Evolutionary conservation across 305 asterid genomes (phyloP), one percentile per base, ranked within the genome.

Genomic region (Andrographis paniculata): DNA sequence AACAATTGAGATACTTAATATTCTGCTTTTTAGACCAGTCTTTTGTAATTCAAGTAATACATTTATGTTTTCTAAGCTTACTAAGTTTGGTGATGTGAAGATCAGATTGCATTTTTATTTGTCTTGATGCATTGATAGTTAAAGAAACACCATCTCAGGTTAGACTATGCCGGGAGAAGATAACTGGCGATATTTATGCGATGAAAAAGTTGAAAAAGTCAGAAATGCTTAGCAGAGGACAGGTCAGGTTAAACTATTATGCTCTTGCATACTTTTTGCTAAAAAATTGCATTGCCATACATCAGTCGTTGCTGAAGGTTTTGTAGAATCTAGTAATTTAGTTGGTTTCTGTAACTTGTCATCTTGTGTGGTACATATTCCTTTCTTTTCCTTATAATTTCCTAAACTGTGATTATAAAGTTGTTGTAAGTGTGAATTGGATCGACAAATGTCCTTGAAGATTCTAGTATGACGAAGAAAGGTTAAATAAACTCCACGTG

Each of bases 221-320:
- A 7, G 97, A 88, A 61, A 88, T 88, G 95, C 82, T 84, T 57
- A 72, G 76, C 58, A 67, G 95, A 56, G 97, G 97, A 51, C 97
- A 84, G 93, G 95, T 88, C 50, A 45, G 73, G 27, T 50, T 52
- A 36, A 41, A 55, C 15, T 55, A 45, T 5, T 27, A 1, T 36
- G 39, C 43, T 13, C 13, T 20, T 24, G 36, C 15, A 10, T 8
- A 9, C 8, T 47, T 42, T 20, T 55, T 20, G 2, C 43, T 20
- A 27, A 14, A 44, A 4, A 12, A 13, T 35, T 35, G 16, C 40
- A 7, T 14, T 45, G 24, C 14, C n/a, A 5, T 9, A n/a, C 14
- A 9, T 17, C 9, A 5, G 7, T 9, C 23, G n/a, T 17, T 10
- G 14, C 42, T 13, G 4, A 31, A 24, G 9, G 11, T 2, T 28